phyloP scores from a whole-genome alignment of 345 rosid genomes.

The Jatropha curcas region DNA sequence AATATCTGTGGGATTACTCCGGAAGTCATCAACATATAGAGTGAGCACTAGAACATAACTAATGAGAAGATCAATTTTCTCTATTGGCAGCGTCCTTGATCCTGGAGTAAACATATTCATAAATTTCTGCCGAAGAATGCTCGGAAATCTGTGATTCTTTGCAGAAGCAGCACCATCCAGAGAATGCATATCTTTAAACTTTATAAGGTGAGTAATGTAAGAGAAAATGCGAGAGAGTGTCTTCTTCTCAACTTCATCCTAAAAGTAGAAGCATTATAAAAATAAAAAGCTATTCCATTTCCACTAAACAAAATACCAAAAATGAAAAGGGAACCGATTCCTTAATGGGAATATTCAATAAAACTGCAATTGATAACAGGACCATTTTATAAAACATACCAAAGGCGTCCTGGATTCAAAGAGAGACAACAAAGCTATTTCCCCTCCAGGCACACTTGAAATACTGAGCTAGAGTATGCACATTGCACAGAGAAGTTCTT shows the following conservation, averaged over 20 bases:
- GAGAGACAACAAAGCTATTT: neutral
- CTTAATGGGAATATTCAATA: too few relatives aligned
- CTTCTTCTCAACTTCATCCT: constrained; percentile 60
- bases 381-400: too few relatives aligned
- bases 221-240: constrained; percentile 48
- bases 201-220: constrained; percentile 67
- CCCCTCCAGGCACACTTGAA: neutral
- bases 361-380: too few relatives aligned
- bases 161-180: constrained; percentile 53
- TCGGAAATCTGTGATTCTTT: constrained; percentile 60
- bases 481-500: neutral
- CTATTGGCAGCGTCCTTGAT: constrained; percentile 41
- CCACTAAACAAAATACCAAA: neutral
- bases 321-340: neutral
- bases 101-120: constrained; percentile 47
- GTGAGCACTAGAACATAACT: constrained; percentile 80
- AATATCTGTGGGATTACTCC: constrained; percentile 60
- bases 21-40: constrained; percentile 68
- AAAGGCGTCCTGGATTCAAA: neutral
- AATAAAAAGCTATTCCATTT: neutral
- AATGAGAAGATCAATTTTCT: constrained; percentile 60
- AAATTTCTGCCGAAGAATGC: constrained; percentile 52
- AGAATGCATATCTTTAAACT: constrained; percentile 68
- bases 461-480: neutral
- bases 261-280: constrained; percentile 20